Conservation (phyloP, 148 eudicot genomes). For the Vaccinium macrocarpon region DNA sequence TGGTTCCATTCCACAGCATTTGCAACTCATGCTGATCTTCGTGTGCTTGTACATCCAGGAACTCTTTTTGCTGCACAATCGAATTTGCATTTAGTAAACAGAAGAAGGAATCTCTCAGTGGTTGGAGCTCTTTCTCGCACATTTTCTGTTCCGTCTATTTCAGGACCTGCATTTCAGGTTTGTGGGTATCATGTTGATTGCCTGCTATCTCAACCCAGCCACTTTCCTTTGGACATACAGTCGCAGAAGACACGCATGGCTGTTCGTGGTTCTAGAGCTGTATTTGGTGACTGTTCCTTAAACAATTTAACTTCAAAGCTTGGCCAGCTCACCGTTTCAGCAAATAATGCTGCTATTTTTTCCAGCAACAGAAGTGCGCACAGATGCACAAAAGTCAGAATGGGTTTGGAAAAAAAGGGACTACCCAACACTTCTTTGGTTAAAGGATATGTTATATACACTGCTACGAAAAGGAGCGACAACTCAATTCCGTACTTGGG, state of each 20-base stretch:
- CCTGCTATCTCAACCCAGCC: slow-evolving; percentile 36
- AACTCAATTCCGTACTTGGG: slow-evolving; percentile 26
- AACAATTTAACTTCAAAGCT: slow-evolving; percentile 33
- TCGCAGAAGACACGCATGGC: slow-evolving; percentile 44
- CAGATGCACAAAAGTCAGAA: slow-evolving; percentile 39
- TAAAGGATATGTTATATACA: slow-evolving; percentile 50
- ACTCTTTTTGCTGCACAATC: slow-evolving; percentile 51
- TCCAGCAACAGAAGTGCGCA: slow-evolving; percentile 32
- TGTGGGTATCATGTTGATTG: slow-evolving; percentile 62
- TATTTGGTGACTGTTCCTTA: slow-evolving; percentile 33
- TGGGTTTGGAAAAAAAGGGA: slow-evolving; percentile 54
- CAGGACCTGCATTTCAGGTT: slow-evolving; percentile 66
- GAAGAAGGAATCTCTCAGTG: slow-evolving; percentile 45
- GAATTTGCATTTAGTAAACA: slow-evolving; percentile 43
- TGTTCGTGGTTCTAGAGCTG: slow-evolving; percentile 40
- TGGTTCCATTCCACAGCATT: slow-evolving; percentile 32
- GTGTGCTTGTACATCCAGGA: slow-evolving; percentile 41
- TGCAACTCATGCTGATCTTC: slow-evolving; percentile 35
- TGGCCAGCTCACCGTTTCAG: slow-evolving; percentile 27
- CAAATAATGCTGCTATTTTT: slow-evolving; percentile 28
- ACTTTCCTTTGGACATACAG: slow-evolving; percentile 15
- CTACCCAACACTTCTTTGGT: slow-evolving; percentile 34
- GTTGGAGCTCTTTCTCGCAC: slow-evolving; percentile 65
- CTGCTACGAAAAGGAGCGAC: slow-evolving; percentile 43
- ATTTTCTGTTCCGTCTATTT: slow-evolving; percentile 68